Base-by-base conservation (phyloP, 2,329 filamentous ascomycete species). In the Neonectria coccinea region DNA sequence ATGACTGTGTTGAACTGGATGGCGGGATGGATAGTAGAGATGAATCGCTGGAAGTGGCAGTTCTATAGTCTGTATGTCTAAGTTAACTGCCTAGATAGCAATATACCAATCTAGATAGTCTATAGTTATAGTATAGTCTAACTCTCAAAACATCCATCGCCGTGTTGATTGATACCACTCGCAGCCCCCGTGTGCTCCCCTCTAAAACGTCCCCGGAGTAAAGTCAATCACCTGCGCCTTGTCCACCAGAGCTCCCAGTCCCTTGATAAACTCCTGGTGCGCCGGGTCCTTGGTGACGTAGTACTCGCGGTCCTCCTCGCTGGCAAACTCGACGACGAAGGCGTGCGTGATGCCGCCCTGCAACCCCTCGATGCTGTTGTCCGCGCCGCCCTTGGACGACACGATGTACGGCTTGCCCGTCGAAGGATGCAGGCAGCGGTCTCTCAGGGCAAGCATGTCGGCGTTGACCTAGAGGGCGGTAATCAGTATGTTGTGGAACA, bases 321-420 rank as follows among this genome's bases (percentile, higher is more conserved):
- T 89, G 8, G 86, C 83, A 66, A 93, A 93, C 70, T 92, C 86
- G 44, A 56, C 84, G 2, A 93, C 84, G 67, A 93, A 92, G 0
- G 83, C 89, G 74, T 93, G 91, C 1, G 88, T 88, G 58, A 89
- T 86, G 1, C 85, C 89, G 51, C 84, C 82, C 88, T 88, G 67
- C 29, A 83, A 73, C 11, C 85, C 86, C 76, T 91, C 89, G 0
- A 82, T 82, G 47, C 85, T 89, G 67, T 86, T 89, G 70, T 92
- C 86, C 42, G 78, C 77, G 0, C 90, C 90, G 1, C 89, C 89
- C 4, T 81, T 81, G 12, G 84, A 81, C 0, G 84, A 83, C 65
- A 84, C 85, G 61, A 92, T 84, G 71, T 92, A 92, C 0, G 86
- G 85, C 69, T 84, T 79, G 22, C 86, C 79, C 0, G 87, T 85